Evolutionary conservation across 225 moss, liverwort and hornwort species (phyloP).

Genomic region (Pseudoscleropodium purum): DNA sequence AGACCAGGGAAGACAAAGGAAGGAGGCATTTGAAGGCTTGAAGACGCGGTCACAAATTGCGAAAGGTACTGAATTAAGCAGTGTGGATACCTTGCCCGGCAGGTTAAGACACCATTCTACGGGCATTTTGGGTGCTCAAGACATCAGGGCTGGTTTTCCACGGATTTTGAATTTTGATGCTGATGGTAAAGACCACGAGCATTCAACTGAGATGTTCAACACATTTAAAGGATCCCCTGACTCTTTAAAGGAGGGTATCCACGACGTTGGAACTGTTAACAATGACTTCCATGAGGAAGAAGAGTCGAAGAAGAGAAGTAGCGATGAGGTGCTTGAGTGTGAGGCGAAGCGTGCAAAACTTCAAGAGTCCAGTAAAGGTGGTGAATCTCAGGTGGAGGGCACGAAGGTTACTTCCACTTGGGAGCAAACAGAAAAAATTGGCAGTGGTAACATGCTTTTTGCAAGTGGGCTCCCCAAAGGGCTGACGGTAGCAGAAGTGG

Average conservation of each 20-base stretch:
- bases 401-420: neutral
- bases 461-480: conserved; percentile 1
- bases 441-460: neutral
- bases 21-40: conserved; percentile 11
- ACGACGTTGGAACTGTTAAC: neutral
- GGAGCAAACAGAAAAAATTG: neutral
- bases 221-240: neutral
- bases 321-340: neutral
- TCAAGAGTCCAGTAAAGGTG: conserved; percentile 7
- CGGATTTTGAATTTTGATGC: conserved; percentile 30
- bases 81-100: conserved; percentile 19
- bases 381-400: conserved; percentile 4
- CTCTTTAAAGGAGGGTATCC: neutral
- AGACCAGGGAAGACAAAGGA: conserved; percentile 11
- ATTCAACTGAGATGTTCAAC: neutral
- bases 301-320: conserved; percentile 28
- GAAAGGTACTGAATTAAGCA: conserved; percentile 10
- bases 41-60: conserved; percentile 10
- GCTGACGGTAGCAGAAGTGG: neutral
- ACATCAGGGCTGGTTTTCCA: conserved; percentile 15
- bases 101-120: conserved; percentile 28
- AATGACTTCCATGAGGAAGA: neutral
- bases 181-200: conserved; percentile 21
- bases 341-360: conserved; percentile 34
- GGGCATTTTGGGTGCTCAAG: conserved; percentile 11